Base-by-base conservation (phyloP, 208 protist genomes). In the Strigomonas culicis region DNA sequence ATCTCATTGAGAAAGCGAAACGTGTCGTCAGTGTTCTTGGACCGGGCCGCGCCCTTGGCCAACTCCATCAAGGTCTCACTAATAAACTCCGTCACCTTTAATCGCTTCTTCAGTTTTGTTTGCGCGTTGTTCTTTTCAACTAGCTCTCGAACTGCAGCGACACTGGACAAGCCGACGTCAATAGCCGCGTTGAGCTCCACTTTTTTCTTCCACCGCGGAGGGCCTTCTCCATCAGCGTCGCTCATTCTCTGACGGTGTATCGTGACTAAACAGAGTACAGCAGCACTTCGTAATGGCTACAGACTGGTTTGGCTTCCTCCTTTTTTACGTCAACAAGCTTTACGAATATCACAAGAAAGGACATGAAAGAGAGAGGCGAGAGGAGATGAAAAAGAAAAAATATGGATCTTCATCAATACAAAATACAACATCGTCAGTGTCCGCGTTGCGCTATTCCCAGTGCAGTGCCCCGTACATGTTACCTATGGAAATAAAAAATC, bases 71-170 rank as follows among this genome's bases (percentile, higher is more conserved):
- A 84, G 15, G 82, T 70, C 21, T 88, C 56, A 65, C 87, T 91
- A 8, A 91, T 68, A 46, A 95, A 92, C 8, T 95, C 85, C 47
- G 55, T 64, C 7, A 60, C 46, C 19, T 70, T 68, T 10, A 86
- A 60, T 10, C 86, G 75, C 31, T 66, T 58, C 55, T 80, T 86
- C 19, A 70, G 74, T 22, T 75, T 79, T 10, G 44, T 66, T 47
- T 93, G 59, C 6, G 46, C 31, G 47, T 95, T 95, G 62, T 95
- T 95, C 19, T 67, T 63, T 17, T 30, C 19, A 15, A 92, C 74
- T 24, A 89, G 66, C 30, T 65, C 58, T 57, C 82, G 57, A 0
- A 95, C 86, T 4, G 56, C 53, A 1, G 79, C 63, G 31, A 93
- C 68, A 49, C 7, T 34, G 55, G 74, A 90, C 19, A 87, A 59